A percentile compares a stretch with the other conserved stretches of the same genome.
These are phyloP conservation scores for Rhodomyrtus tomentosa DNA, from an alignment of 345 rosid species.

Conservation along the genomic window DNA sequence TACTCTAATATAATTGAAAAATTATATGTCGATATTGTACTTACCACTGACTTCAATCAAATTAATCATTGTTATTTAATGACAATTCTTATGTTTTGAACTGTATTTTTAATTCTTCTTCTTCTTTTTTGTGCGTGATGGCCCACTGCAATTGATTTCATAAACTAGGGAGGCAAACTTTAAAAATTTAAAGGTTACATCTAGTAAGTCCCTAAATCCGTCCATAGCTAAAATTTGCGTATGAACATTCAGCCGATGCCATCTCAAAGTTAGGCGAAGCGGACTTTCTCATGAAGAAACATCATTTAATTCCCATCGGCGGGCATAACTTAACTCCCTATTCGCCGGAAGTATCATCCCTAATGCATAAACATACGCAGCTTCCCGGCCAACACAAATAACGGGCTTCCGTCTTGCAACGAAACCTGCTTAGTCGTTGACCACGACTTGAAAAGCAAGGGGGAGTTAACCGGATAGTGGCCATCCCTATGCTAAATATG, in stretches of 20 bases:
- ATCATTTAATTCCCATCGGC: too few species aligned
- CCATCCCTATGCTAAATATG: too few species aligned
- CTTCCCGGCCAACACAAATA: too few species aligned
- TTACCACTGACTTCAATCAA: background rate
- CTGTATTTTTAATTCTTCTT: too few species aligned
- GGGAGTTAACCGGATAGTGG: too few species aligned
- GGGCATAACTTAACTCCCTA: too few species aligned
- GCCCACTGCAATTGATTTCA: background rate
- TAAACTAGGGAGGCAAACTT: rapidly evolving
- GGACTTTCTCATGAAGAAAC: too few species aligned
- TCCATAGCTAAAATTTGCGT: rapidly evolving
- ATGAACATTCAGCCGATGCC: background rate
- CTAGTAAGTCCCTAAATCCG: background rate
- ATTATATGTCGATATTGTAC: background rate
- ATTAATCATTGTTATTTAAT: background rate
- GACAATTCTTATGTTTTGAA: background rate
- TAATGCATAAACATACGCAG: too few species aligned
- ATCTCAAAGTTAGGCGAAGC: background rate
- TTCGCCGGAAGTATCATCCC: too few species aligned
- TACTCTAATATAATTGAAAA: background rate
- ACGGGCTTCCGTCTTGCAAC: too few species aligned
- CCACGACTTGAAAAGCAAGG: too few species aligned
- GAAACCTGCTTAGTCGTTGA: too few species aligned
- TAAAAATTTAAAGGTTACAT: background rate
- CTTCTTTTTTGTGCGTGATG: background rate